Evolutionary conservation across 2,329 filamentous ascomycete species (phyloP), one percentile per base, ranked within the genome.

Genomic region (Colletotrichum gigasporum): DNA sequence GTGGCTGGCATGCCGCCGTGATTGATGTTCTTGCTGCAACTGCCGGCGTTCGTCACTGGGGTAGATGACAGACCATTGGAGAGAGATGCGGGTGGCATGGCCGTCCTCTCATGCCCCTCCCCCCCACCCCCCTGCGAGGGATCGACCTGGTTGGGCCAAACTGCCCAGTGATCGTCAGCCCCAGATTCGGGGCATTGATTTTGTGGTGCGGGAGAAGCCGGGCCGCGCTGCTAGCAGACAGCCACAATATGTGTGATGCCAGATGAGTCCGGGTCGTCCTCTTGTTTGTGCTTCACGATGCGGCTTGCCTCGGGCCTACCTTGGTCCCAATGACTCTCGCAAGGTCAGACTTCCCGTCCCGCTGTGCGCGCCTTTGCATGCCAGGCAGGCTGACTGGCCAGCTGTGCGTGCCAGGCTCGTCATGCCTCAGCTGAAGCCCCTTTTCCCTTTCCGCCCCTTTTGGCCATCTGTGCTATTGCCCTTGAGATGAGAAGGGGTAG

Each of bases 91-190:
- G 39, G 22, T 42, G 16, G 39, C 11, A 47, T 22, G 20, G 39
- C 20, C 30, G 39, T 39, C 20, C 16, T 24, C 39, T 47, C 32
- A 35, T 30, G 18, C 10, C 28, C 20, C 30, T 7, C 47, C 30
- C 35, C 20, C n/a, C n/a, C n/a, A 9, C 14, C 51, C 51, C 51
- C 41, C n/a, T 56, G 41, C 8, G 18, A 26, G 22, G n/a, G 58
- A 41, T 61, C 58, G 58, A 39, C 51, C 45, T 52, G 14, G 18
- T 56, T 28, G 14, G 41, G 58, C 41, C 51, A 56, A 48, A 48
- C 47, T 41, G 41, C 24, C n/a, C 26, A 26, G 24, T 32, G 51
- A 61, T 61, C 41, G 16, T 41, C 51, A 22, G 24, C 41, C 41
- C 58, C 32, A 32, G 16, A 45, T 61, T 47, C 30, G 57, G 50